Conservation (phyloP, 257 asterid species). For the Euphrasia confusa region DNA sequence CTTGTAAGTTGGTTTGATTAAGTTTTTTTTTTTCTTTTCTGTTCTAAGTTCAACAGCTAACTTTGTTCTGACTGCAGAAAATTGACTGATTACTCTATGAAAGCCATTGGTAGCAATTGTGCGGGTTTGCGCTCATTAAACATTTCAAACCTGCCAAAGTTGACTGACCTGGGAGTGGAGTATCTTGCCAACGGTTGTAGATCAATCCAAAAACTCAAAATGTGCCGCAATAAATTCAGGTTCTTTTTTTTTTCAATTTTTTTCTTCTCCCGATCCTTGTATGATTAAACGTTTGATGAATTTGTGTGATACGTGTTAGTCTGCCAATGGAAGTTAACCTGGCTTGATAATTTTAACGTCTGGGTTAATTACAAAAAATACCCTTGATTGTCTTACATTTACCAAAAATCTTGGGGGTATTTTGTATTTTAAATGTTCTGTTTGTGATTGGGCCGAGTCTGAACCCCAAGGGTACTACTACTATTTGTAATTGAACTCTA, state of each 20-base stretch:
- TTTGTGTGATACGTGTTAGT: not conserved
- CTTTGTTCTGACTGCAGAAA: conserved; percentile 41
- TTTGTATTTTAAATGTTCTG: too few relatives aligned
- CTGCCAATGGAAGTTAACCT: not conserved
- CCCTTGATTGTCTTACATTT: too few relatives aligned
- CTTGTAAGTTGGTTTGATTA: conserved; percentile 45
- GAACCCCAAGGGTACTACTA: too few relatives aligned
- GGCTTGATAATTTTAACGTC: not conserved
- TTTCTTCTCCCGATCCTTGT: not conserved
- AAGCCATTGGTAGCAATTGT: conserved; percentile 52
- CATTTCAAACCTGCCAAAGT: conserved; percentile 47
- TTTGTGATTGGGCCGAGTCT: too few relatives aligned
- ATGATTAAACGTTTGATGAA: not conserved
- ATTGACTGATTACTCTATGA: conserved; percentile 59
- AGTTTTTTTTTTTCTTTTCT: not conserved
- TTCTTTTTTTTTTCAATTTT: conserved; percentile 16
- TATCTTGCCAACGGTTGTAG: conserved; percentile 71
- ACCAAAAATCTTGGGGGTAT: too few relatives aligned
- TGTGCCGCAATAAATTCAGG: conserved; percentile 71
- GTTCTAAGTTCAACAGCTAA: not conserved
- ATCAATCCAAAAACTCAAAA: conserved; percentile 49
- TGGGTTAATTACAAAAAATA: too few relatives aligned
- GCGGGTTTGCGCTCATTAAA: conserved; percentile 51
- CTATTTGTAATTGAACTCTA: not conserved
- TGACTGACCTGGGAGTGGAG: conserved; percentile 69